Conservation (phyloP, 2,329 filamentous ascomycete species). For the Fusarium foetens region DNA sequence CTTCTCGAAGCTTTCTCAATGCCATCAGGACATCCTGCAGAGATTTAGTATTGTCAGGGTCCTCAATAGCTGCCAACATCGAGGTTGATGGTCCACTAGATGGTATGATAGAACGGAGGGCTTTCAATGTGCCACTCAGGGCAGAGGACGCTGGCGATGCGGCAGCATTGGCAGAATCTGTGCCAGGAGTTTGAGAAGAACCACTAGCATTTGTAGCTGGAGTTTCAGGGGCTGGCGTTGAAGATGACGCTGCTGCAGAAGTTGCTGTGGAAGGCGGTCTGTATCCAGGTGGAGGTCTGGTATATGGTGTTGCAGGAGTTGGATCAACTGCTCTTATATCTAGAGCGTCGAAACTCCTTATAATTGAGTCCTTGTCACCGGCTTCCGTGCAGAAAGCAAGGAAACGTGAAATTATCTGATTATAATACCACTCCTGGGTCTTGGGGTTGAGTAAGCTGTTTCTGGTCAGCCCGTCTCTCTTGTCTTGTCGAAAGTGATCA, state of each 20-base stretch:
- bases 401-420: constrained; percentile 87
- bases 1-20: constrained; percentile 91
- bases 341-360: constrained; percentile 78
- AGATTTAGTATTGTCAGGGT: constrained; percentile 63
- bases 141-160: constrained; percentile 10
- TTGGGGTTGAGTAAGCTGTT: constrained; percentile 76
- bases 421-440: constrained; percentile 86
- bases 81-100: constrained; percentile 22
- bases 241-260: not conserved
- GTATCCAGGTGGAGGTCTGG: constrained; percentile 20
- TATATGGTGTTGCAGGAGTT: constrained; percentile 12
- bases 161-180: not conserved
- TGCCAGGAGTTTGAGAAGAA: not conserved
- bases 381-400: constrained; percentile 86
- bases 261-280: not conserved
- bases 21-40: constrained; percentile 81
- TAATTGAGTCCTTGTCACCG: constrained; percentile 76
- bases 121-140: constrained; percentile 17
- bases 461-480: constrained; percentile 6
- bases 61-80: constrained; percentile 33
- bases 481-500: not conserved
- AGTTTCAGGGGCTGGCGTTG: not conserved
- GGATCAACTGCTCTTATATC: constrained; percentile 36
- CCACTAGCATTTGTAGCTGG: not conserved
- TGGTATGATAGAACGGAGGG: constrained; percentile 17